These are phyloP conservation scores for Erysimum pusillum DNA, from an alignment of 441 rosid species.

Conservation along the genomic window DNA sequence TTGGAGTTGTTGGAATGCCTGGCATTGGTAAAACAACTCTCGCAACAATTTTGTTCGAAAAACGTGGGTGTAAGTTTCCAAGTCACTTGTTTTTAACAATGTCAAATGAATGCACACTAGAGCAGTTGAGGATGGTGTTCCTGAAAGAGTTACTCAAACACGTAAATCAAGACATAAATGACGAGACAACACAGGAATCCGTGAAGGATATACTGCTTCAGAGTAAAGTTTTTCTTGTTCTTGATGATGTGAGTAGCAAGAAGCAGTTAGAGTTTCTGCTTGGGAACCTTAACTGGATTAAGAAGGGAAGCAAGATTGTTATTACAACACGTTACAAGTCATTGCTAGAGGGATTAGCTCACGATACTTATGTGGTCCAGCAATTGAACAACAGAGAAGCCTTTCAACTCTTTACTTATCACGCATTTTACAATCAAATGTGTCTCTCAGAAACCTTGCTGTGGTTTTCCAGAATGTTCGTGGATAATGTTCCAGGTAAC, in stretches of 20 bases:
- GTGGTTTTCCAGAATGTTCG: neutral
- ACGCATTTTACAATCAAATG: neutral
- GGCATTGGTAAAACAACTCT: slow-evolving; percentile 43
- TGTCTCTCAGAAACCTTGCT: neutral
- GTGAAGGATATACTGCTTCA: slow-evolving; percentile 6
- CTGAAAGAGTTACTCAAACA: neutral
- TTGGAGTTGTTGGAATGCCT: slow-evolving; percentile 36
- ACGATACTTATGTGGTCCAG: neutral
- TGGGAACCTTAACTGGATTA: slow-evolving; percentile 17
- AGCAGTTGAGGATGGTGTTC: neutral
- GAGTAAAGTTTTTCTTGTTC: slow-evolving; percentile 15
- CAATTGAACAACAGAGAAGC: neutral
- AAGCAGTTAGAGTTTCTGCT: slow-evolving; percentile 15
- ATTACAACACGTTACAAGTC: slow-evolving; percentile 35
- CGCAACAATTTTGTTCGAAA: neutral
- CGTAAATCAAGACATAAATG: neutral
- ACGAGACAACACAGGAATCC: slow-evolving; percentile 4
- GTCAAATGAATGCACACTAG: neutral
- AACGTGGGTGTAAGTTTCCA: neutral
- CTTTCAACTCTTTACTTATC: slow-evolving; percentile 13
- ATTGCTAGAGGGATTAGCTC: neutral
- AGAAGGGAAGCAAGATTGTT: slow-evolving; percentile 38
- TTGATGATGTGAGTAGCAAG: slow-evolving; percentile 26
- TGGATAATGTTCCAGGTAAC: neutral
- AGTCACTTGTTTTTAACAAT: neutral